phyloP scores from a whole-genome alignment of 768 basidiomycete genomes.

The Trametes elegans region DNA sequence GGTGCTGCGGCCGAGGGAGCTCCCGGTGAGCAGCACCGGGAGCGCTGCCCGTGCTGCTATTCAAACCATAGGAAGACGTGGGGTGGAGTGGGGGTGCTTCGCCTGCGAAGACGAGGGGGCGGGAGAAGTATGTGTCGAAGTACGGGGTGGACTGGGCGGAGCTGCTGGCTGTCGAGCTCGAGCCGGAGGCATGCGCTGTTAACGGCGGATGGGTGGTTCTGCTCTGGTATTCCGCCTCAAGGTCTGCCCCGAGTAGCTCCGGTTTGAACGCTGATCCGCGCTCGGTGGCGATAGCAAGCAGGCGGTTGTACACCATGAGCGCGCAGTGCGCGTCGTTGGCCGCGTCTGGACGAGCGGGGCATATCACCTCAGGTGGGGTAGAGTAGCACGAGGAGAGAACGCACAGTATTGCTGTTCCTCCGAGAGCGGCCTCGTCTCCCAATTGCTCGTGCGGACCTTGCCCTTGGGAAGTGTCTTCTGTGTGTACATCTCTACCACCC shows the following conservation, averaged over 20 bases:
- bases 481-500: conserved; percentile 43
- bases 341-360: conserved; percentile 36
- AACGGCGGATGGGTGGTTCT: neutral
- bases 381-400: neutral
- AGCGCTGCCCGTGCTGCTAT: neutral
- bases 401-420: conserved; percentile 29
- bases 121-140: too few species aligned
- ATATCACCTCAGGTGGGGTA: neutral
- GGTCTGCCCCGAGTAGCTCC: conserved; percentile 28
- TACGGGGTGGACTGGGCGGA: neutral
- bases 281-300: conserved; percentile 34
- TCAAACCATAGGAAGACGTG: too few species aligned
- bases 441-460: conserved; percentile 45
- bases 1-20: conserved; percentile 29
- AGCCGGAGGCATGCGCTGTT: neutral
- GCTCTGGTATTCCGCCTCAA: conserved; percentile 20
- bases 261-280: conserved; percentile 20
- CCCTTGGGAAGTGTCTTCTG: conserved; percentile 41
- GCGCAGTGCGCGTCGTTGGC: conserved; percentile 52
- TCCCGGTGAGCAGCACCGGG: too few species aligned
- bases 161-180: neutral
- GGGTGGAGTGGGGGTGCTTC: neutral
- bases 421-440: conserved; percentile 39
- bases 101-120: neutral
- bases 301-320: conserved; percentile 40